Evolutionary conservation across 495 filamentous ascomycete genomes (phyloP).

Genomic region (Aspergillus sclerotiicarbonarius): DNA sequence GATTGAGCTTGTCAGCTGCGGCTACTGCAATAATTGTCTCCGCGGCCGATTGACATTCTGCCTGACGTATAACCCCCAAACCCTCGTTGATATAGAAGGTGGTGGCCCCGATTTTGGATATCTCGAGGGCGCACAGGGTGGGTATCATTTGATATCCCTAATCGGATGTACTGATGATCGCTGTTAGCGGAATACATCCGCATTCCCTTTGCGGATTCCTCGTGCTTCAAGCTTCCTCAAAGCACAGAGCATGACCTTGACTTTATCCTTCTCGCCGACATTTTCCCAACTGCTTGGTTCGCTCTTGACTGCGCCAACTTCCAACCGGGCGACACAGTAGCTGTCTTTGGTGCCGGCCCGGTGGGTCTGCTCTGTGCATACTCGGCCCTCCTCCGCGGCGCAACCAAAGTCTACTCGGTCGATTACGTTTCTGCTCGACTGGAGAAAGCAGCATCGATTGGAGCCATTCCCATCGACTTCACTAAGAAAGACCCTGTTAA

Average conservation of each 20-base stretch:
- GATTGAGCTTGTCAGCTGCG: constrained; percentile 1
- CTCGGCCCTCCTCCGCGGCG: constrained; percentile 48
- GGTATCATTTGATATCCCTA: neutral
- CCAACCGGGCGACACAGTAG: constrained; percentile 10
- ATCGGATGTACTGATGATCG: neutral
- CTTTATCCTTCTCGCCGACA: constrained; percentile 9
- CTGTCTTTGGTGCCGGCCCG: constrained; percentile 15
- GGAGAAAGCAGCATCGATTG: constrained; percentile 10
- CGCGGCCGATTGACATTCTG: constrained; percentile 8
- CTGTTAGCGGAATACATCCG: constrained; percentile 16
- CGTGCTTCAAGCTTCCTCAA: constrained; percentile 2
- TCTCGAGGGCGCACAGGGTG: constrained; percentile 6
- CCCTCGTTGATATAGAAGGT: constrained; percentile 7
- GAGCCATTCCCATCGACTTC: constrained; percentile 16
- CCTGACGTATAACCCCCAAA: constrained; percentile 7
- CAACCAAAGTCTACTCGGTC: constrained; percentile 13
- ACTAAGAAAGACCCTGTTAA: neutral
- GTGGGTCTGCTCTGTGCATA: constrained; percentile 55
- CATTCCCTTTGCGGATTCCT: constrained; percentile 9
- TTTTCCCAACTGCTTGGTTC: constrained; percentile 12
- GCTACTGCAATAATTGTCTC: constrained; percentile 10
- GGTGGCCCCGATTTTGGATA: constrained; percentile 5
- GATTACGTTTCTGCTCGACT: constrained; percentile 15
- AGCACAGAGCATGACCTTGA: constrained; percentile 5
- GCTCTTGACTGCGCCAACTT: constrained; percentile 5